Conservation (phyloP, 2,329 filamentous ascomycete genomes). For the Colletotrichum tabaci region DNA sequence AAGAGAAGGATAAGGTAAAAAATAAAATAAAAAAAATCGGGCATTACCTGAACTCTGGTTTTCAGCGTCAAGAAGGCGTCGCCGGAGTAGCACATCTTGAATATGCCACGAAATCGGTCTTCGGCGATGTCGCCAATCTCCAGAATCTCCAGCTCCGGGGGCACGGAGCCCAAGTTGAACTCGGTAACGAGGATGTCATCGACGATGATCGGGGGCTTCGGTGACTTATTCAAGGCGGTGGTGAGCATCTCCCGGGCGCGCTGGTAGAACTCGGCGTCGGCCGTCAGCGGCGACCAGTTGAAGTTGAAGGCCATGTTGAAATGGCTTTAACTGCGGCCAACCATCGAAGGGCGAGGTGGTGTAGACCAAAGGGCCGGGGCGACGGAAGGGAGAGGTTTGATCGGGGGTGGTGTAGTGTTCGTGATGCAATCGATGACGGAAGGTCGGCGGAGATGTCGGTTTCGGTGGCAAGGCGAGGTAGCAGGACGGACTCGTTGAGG, state of each 20-base stretch:
- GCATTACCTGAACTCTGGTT: conserved; percentile 87
- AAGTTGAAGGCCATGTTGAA: conserved; percentile 98
- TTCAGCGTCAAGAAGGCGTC: conserved; percentile 96
- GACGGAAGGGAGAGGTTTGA: conserved; percentile 13
- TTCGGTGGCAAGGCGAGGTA: background rate
- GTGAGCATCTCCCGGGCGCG: conserved; percentile 95
- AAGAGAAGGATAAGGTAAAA: conserved; percentile 21
- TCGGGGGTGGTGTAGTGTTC: conserved; percentile 9
- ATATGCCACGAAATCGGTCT: conserved; percentile 96
- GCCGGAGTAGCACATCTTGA: conserved; percentile 98
- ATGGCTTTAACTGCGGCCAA: conserved; percentile 56
- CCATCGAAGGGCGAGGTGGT: conserved; percentile 41
- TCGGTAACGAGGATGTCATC: conserved; percentile 99
- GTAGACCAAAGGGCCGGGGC: conserved; percentile 34
- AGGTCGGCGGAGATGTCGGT: conserved; percentile 6
- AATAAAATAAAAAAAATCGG: conserved; percentile 30
- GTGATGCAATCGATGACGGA: conserved; percentile 18
- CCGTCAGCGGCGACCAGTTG: conserved; percentile 99
- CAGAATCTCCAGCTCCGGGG: conserved; percentile 94
- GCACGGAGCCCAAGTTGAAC: conserved; percentile 94
- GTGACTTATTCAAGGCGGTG: conserved; percentile 95
- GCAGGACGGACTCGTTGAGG: conserved; percentile 34
- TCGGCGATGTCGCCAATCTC: conserved; percentile 98
- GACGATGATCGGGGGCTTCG: conserved; percentile 98
- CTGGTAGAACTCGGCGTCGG: conserved; percentile 91